Evolutionary conservation across 768 basidiomycete genomes (phyloP).

Genomic region (Lactarius deliciosus): DNA sequence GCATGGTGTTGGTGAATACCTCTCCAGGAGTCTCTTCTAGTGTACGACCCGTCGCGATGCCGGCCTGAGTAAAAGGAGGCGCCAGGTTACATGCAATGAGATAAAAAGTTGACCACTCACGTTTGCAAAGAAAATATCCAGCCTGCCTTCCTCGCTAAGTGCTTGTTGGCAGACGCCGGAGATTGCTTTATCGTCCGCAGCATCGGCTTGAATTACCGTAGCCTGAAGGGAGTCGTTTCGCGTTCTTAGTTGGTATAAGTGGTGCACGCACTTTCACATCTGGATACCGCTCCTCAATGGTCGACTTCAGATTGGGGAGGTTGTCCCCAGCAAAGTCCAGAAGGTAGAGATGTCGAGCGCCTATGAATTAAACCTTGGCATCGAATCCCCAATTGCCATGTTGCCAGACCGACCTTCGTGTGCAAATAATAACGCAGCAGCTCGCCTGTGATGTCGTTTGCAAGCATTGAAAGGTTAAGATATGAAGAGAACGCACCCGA

Average conservation of each 20-base stretch:
- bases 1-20: slow-evolving; percentile 71
- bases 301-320: slow-evolving; percentile 67
- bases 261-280: slow-evolving; percentile 66
- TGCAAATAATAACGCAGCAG: slow-evolving; percentile 69
- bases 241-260: not conserved
- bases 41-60: slow-evolving; percentile 47
- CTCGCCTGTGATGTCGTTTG: slow-evolving; percentile 49
- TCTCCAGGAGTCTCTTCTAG: slow-evolving; percentile 60
- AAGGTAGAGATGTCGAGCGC: slow-evolving; percentile 75
- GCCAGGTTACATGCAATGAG: slow-evolving; percentile 2
- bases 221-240: slow-evolving; percentile 48
- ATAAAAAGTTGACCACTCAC: slow-evolving; percentile 43
- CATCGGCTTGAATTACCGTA: slow-evolving; percentile 78
- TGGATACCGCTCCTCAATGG: slow-evolving; percentile 65
- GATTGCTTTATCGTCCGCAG: slow-evolving; percentile 74
- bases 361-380: slow-evolving; percentile 39
- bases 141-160: slow-evolving; percentile 74
- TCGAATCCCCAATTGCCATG: slow-evolving; percentile 9
- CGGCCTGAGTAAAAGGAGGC: slow-evolving; percentile 51
- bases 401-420: slow-evolving; percentile 59
- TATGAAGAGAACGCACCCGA: slow-evolving; percentile 58
- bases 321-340: slow-evolving; percentile 68
- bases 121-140: slow-evolving; percentile 96
- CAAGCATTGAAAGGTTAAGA: slow-evolving; percentile 10
- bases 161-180: slow-evolving; percentile 67